These are phyloP conservation scores for Crithidia bombi DNA, from an alignment of 208 protist genomes.

Conservation along the genomic window DNA sequence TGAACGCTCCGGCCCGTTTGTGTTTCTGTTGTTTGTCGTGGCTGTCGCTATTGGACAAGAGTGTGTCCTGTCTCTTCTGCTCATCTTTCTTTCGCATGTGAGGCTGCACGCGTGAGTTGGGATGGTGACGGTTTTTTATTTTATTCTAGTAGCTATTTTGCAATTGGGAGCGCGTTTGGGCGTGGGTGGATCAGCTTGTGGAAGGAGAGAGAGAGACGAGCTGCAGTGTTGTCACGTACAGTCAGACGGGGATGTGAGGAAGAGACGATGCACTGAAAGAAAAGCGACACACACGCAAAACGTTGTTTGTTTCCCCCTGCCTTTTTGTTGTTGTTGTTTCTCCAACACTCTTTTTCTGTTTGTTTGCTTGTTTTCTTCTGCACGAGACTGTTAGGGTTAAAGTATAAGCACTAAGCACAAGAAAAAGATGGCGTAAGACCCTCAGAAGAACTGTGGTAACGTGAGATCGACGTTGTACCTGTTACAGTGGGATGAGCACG, in stretches of 20 bases:
- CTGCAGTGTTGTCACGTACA: constrained; percentile 3
- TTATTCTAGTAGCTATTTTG: background rate
- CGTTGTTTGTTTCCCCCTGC: too few species aligned
- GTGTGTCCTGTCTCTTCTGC: too few species aligned
- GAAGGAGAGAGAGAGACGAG: background rate
- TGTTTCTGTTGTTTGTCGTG: too few species aligned
- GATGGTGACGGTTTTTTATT: background rate
- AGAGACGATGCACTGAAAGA: background rate
- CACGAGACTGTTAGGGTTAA: background rate
- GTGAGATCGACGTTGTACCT: background rate
- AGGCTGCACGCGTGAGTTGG: too few species aligned
- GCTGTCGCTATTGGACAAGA: too few species aligned
- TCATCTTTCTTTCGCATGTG: too few species aligned
- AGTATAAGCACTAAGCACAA: constrained; percentile 1
- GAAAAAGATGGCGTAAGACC: background rate
- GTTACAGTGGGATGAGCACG: background rate
- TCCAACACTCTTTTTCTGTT: constrained; percentile 4
- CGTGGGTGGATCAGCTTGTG: background rate
- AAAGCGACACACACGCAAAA: too few species aligned
- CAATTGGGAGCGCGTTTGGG: too few species aligned
- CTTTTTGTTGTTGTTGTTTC: background rate
- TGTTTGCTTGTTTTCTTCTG: background rate
- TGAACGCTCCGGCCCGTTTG: too few species aligned
- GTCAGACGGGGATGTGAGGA: background rate
- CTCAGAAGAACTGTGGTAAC: constrained; percentile 5